Evolutionary conservation across 2,329 filamentous ascomycete species (phyloP).

Genomic region (Beauveria scarabaeidicola): DNA sequence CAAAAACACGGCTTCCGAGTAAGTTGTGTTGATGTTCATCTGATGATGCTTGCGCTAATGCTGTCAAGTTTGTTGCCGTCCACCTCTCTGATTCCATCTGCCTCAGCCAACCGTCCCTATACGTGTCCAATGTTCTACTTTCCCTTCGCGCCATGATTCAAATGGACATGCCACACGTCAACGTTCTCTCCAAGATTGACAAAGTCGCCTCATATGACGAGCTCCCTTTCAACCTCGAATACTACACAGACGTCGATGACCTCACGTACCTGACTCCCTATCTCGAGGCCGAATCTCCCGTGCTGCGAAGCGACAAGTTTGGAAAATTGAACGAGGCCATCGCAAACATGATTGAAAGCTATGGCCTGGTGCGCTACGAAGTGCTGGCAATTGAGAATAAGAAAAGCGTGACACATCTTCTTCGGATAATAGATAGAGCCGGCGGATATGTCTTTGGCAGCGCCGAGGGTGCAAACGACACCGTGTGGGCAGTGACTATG

Average conservation of each 20-base stretch:
- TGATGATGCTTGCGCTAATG: conserved; percentile 20
- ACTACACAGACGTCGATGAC: conserved; percentile 95
- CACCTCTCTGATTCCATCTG: conserved; percentile 93
- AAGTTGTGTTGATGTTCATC: conserved; percentile 13
- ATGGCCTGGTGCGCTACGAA: conserved; percentile 84
- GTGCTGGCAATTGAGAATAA: conserved; percentile 95
- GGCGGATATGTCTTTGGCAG: conserved; percentile 88
- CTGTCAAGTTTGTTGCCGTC: conserved; percentile 71
- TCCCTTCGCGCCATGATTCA: conserved; percentile 95
- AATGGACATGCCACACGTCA: conserved; percentile 92
- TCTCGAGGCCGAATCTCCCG: conserved; percentile 70
- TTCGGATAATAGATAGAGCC: conserved; percentile 84
- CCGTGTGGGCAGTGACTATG: conserved; percentile 95
- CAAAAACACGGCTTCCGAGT: conserved; percentile 91
- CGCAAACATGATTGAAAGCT: conserved; percentile 77
- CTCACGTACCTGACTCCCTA: conserved; percentile 74
- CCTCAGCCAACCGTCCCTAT: conserved; percentile 85
- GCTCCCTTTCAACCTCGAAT: conserved; percentile 91
- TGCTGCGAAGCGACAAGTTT: conserved; percentile 65
- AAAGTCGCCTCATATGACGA: conserved; percentile 78
- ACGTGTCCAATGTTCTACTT: conserved; percentile 87
- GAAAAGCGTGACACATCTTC: conserved; percentile 86
- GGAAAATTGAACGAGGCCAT: conserved; percentile 78
- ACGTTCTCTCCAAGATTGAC: conserved; percentile 96
- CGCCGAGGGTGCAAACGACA: conserved; percentile 87